Percentiles rank a stretch among this genome's conserved stretches.
phyloP scores from a whole-genome alignment of 768 basidiomycete species.

The Polyporus arcularius region DNA sequence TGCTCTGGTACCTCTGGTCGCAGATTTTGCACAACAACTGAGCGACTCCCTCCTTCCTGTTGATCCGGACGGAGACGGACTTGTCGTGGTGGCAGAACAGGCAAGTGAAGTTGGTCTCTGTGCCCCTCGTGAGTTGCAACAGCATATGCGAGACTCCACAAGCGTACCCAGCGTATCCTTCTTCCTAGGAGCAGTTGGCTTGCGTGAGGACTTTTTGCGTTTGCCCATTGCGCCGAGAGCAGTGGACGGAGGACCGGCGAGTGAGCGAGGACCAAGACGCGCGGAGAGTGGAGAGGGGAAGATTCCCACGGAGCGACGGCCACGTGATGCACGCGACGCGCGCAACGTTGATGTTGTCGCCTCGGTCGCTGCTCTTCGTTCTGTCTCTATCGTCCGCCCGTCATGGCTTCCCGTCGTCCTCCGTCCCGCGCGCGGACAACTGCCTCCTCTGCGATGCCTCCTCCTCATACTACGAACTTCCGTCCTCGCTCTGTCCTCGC shows the following conservation, averaged over 20 bases:
- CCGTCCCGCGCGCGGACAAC: slow-evolving; percentile 40
- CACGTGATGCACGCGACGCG: slow-evolving; percentile 23
- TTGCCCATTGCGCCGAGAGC: slow-evolving; percentile 66
- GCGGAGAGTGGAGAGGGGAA: background rate
- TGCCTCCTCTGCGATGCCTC: slow-evolving; percentile 34
- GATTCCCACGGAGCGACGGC: slow-evolving; percentile 17
- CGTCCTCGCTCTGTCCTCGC: slow-evolving; percentile 53
- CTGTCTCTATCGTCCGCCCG: slow-evolving; percentile 12
- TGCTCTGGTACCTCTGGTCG: slow-evolving; percentile 85
- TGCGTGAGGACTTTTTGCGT: slow-evolving; percentile 87
- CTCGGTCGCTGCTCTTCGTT: background rate
- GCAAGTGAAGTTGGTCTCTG: slow-evolving; percentile 85
- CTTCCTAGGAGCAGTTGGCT: slow-evolving; percentile 66
- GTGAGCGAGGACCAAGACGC: background rate
- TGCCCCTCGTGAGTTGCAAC: background rate
- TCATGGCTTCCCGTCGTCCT: slow-evolving; percentile 69
- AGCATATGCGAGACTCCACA: slow-evolving; percentile 2
- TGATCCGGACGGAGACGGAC: slow-evolving; percentile 81
- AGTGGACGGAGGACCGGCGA: background rate
- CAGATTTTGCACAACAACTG: slow-evolving; percentile 82
- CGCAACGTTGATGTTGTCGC: slow-evolving; percentile 1
- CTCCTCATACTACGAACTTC: slow-evolving; percentile 31
- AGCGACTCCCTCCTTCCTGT: slow-evolving; percentile 83
- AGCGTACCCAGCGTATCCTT: slow-evolving; percentile 73
- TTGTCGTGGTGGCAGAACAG: slow-evolving; percentile 90